Evolutionary conservation across 2,329 filamentous ascomycete species (phyloP).

Genomic region (Chaetomium strumarium): DNA sequence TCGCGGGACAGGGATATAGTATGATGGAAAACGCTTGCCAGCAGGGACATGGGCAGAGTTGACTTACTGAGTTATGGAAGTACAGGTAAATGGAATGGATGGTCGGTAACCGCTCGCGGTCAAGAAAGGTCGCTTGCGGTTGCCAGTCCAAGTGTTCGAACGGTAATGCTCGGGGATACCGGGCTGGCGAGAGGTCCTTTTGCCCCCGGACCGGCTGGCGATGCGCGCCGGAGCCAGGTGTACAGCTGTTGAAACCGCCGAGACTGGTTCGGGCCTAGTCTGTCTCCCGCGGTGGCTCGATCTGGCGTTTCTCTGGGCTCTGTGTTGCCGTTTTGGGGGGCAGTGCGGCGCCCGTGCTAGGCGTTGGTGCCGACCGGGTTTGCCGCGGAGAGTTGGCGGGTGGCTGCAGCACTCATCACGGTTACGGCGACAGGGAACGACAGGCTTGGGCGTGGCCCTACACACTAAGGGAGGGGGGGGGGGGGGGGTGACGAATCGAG

Average conservation of each 20-base stretch:
- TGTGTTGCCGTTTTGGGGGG: conserved; percentile 18
- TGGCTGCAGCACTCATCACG: conserved; percentile 34
- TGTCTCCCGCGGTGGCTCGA: conserved; percentile 3
- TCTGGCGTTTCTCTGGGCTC: conserved; percentile 2
- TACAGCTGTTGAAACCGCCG: not conserved
- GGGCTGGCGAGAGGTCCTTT: not conserved
- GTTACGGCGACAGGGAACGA: conserved; percentile 24
- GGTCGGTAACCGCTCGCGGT: not conserved
- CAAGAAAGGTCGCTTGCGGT: not conserved
- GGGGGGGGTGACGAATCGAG: conserved; percentile 38
- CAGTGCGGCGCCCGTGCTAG: conserved; percentile 6
- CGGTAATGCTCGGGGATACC: not conserved
- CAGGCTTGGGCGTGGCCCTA: conserved; percentile 28
- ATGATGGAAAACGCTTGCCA: not conserved
- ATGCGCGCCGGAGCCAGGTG: not conserved
- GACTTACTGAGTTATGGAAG: not conserved
- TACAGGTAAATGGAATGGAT: not conserved
- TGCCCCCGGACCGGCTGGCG: not conserved
- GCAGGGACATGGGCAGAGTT: not conserved
- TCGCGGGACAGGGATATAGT: not conserved
- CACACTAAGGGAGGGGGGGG: too few relatives aligned
- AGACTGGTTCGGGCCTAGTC: conserved; percentile 5
- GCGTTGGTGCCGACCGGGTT: conserved; percentile 9
- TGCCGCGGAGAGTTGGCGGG: conserved; percentile 28
- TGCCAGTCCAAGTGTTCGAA: not conserved